These are phyloP conservation scores for Neodidymelliopsis sp. DNA, from an alignment of 2,329 filamentous ascomycete species.

Conservation along the genomic window DNA sequence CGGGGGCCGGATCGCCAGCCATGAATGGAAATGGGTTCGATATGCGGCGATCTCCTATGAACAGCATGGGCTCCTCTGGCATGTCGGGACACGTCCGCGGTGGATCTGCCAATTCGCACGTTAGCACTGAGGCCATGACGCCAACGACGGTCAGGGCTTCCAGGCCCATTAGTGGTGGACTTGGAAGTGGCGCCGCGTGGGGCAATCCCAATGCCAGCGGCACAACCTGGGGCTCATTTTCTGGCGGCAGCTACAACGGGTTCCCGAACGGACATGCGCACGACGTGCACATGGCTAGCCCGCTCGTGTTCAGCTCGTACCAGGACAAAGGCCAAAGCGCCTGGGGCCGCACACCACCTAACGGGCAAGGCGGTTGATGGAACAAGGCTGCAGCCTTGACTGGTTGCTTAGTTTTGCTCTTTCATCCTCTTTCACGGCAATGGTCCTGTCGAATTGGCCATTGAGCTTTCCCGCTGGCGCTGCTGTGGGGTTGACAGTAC, in stretches of 20 bases:
- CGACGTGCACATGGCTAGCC: slow-evolving; percentile 48
- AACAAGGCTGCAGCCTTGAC: neutral
- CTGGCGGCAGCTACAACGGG: slow-evolving; percentile 24
- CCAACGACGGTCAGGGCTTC: slow-evolving; percentile 25
- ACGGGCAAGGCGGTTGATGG: slow-evolving; percentile 50
- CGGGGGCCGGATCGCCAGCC: slow-evolving; percentile 42
- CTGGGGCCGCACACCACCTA: slow-evolving; percentile 47
- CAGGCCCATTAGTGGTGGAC: slow-evolving; percentile 37
- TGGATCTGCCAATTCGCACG: slow-evolving; percentile 53
- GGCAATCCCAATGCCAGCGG: slow-evolving; percentile 35
- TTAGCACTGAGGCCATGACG: slow-evolving; percentile 40
- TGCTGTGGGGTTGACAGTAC: no score
- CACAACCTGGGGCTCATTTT: slow-evolving; percentile 33
- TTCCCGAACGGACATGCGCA: slow-evolving; percentile 26
- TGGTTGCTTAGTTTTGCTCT: slow-evolving; percentile 5
- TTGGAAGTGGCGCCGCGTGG: slow-evolving; percentile 45
- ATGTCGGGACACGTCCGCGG: slow-evolving; percentile 52
- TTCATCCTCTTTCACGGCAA: slow-evolving; percentile 5
- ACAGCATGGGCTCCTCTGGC: slow-evolving; percentile 38
- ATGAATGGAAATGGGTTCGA: slow-evolving; percentile 29
- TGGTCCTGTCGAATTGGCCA: neutral
- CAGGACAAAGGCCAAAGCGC: slow-evolving; percentile 38
- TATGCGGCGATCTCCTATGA: slow-evolving; percentile 41
- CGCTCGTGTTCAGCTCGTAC: slow-evolving; percentile 53
- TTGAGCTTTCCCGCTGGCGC: no score